Conservation (phyloP, 345 rosid species). For the Lagerstroemia speciosa region DNA sequence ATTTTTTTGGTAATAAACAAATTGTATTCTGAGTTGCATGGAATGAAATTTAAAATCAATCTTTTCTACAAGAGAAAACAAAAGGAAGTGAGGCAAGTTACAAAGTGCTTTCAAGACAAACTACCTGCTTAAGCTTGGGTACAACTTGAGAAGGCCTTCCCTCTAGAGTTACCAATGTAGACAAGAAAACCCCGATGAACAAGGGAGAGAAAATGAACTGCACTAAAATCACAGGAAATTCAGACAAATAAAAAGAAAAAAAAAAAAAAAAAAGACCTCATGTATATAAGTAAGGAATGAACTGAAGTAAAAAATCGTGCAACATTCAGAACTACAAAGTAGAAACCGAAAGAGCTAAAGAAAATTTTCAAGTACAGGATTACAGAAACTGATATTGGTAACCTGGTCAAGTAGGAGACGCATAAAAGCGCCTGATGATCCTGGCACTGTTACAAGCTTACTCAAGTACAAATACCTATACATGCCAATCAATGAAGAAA, state of each 20-base stretch:
- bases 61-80: not conserved
- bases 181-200: conserved; percentile 80
- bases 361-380: not conserved
- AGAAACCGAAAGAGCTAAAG: not conserved
- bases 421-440: conserved; percentile 58
- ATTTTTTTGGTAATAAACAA: not conserved
- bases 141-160: conserved; percentile 77
- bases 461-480: conserved; percentile 72
- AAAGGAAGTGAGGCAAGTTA: not conserved
- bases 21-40: not conserved
- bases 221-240: conserved; percentile 10
- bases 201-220: conserved; percentile 77
- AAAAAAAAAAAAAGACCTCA: too few relatives aligned
- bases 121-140: conserved; percentile 82
- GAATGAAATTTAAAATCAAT: not conserved
- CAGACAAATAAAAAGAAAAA: not conserved
- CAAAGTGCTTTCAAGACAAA: not conserved
- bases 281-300: too few relatives aligned
- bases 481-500: not conserved
- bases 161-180: conserved; percentile 68
- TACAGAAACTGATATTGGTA: not conserved
- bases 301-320: too few relatives aligned
- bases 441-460: conserved; percentile 56
- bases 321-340: too few relatives aligned
- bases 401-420: conserved; percentile 91